Evolutionary conservation across 1,139 yeast species (phyloP).

Genomic region (Spathaspora sp.): DNA sequence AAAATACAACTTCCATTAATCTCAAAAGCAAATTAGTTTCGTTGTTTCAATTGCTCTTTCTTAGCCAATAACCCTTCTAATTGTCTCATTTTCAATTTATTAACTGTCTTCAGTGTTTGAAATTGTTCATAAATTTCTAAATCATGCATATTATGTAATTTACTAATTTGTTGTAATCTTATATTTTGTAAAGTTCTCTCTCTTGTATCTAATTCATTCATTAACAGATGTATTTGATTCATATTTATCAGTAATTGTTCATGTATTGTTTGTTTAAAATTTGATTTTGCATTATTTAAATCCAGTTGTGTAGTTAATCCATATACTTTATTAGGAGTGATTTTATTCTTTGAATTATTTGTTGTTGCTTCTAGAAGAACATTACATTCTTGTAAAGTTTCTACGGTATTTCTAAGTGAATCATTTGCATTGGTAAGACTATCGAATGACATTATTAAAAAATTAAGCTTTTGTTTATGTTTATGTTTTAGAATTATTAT

Average conservation of each 20-base stretch:
- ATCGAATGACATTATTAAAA: not conserved
- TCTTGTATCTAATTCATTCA: conserved; percentile 27
- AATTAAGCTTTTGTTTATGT: not conserved
- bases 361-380: conserved; percentile 29
- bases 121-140: conserved; percentile 4
- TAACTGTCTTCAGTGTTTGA: conserved; percentile 14
- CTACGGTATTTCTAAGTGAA: conserved; percentile 24
- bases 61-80: conserved; percentile 36
- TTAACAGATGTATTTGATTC: conserved; percentile 32
- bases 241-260: conserved; percentile 37
- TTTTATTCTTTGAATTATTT: conserved; percentile 22
- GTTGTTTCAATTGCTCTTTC: conserved; percentile 36
- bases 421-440: not conserved
- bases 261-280: conserved; percentile 28
- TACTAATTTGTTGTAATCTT: conserved; percentile 18
- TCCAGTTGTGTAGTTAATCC: conserved; percentile 45
- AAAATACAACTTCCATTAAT: too few relatives aligned
- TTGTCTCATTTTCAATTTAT: conserved; percentile 24
- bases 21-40: too few relatives aligned
- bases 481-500: too few relatives aligned
- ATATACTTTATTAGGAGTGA: conserved; percentile 34
- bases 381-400: conserved; percentile 30
- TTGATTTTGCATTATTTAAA: conserved; percentile 36
- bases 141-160: conserved; percentile 9
- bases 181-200: conserved; percentile 27